These are phyloP conservation scores for Wilcoxina mikolae DNA, from an alignment of 495 filamentous ascomycete genomes.

Conservation along the genomic window DNA sequence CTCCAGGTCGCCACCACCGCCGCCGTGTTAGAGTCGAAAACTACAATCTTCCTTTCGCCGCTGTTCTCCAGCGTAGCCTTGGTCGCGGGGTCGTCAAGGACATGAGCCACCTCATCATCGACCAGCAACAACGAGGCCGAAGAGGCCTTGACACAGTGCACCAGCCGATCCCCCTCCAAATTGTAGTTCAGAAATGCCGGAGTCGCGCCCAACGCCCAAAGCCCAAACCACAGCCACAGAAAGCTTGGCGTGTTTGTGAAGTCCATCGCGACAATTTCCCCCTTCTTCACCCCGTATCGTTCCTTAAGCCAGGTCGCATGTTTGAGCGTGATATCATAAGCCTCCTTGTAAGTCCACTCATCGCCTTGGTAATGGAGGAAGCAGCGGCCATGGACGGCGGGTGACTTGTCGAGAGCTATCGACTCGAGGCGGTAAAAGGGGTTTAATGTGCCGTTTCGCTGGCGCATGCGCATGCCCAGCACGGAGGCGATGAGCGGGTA, in stretches of 20 bases:
- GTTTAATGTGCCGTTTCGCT: constrained; percentile 48
- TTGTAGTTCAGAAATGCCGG: constrained; percentile 98
- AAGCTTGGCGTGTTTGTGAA: constrained; percentile 76
- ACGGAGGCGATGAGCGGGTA: constrained; percentile 34
- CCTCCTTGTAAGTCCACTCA: constrained; percentile 65
- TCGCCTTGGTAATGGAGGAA: constrained; percentile 65
- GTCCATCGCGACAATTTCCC: constrained; percentile 77
- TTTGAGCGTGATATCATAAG: constrained; percentile 57
- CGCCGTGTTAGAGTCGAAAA: constrained; percentile 45
- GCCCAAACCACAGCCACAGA: constrained; percentile 65
- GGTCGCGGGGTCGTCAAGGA: constrained; percentile 35
- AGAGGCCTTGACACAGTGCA: constrained; percentile 63
- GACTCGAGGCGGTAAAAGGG: constrained; percentile 69
- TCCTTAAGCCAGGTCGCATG: constrained; percentile 74
- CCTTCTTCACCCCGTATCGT: constrained; percentile 49
- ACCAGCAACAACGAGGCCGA: constrained; percentile 57
- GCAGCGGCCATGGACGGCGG: constrained; percentile 34
- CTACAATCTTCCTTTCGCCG: constrained; percentile 34
- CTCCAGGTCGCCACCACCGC: constrained; percentile 42
- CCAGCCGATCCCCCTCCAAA: constrained; percentile 54
- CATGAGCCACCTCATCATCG: constrained; percentile 47
- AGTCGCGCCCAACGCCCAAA: constrained; percentile 78
- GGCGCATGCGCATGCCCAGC: constrained; percentile 32
- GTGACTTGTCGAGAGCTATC: constrained; percentile 43
- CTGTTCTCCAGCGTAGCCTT: constrained; percentile 44